Conservation (phyloP, 225 moss, liverwort and hornwort genomes). For the Polytrichum formosum region DNA sequence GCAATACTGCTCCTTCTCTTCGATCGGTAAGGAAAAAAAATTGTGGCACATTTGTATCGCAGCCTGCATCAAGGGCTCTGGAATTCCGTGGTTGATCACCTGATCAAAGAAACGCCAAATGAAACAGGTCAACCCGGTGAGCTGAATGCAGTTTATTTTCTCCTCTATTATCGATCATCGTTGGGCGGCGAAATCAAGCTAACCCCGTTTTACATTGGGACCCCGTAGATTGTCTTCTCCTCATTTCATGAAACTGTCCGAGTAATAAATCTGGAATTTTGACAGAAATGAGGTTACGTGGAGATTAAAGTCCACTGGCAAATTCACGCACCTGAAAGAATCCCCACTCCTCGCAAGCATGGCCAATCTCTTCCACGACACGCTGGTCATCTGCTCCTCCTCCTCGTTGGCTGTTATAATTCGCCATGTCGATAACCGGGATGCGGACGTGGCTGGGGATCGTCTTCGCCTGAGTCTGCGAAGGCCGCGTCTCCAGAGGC, state of each 20-base stretch:
- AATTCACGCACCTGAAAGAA: conserved; percentile 8
- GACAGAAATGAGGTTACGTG: too few relatives aligned
- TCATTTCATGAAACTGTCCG: too few relatives aligned
- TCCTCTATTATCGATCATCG: too few relatives aligned
- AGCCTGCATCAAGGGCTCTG: conserved; percentile 4
- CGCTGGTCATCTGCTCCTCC: neutral
- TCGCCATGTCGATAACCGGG: conserved; percentile 4
- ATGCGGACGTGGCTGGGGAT: conserved; percentile 5
- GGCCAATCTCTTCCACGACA: conserved; percentile 4
- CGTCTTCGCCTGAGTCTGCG: neutral
- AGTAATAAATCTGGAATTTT: too few relatives aligned
- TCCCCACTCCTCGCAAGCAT: conserved; percentile 10
- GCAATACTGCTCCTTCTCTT: conserved; percentile 12
- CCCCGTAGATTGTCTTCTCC: too few relatives aligned
- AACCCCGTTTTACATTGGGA: too few relatives aligned
- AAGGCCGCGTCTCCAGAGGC: conserved; percentile 3
- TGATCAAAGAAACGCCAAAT: neutral
- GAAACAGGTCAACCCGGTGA: too few relatives aligned
- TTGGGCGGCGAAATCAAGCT: too few relatives aligned
- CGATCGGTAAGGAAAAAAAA: conserved; percentile 13
- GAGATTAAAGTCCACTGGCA: neutral
- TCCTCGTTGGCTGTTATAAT: neutral
- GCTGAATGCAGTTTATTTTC: too few relatives aligned
- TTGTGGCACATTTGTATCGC: neutral
- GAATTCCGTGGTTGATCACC: conserved; percentile 13